phyloP scores from a whole-genome alignment of 2,329 filamentous ascomycete genomes.

The Aspergillus sp. region DNA sequence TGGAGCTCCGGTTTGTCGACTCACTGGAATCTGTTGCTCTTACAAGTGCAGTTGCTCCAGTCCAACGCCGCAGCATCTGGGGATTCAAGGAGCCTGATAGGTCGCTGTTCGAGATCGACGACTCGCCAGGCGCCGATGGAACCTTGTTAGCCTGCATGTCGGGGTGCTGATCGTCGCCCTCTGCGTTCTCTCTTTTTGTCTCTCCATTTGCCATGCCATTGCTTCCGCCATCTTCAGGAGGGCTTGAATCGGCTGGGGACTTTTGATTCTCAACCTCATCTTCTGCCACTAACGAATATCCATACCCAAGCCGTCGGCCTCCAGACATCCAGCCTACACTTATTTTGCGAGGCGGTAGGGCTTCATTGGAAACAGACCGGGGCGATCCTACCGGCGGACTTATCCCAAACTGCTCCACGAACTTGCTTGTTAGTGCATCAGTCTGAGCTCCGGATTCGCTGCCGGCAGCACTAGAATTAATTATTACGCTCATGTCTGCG shows the following conservation, averaged over 20 bases:
- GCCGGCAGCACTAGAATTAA: neutral
- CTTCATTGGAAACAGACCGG: slow-evolving; percentile 1
- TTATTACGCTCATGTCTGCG: no score
- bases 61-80: slow-evolving; percentile 9
- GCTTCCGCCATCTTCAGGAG: neutral
- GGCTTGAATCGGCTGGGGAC: neutral
- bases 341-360: slow-evolving; percentile 23
- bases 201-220: slow-evolving; percentile 1
- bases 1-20: slow-evolving; percentile 5
- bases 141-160: neutral
- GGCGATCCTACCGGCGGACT: slow-evolving; percentile 1
- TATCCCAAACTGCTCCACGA: slow-evolving; percentile 26
- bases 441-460: slow-evolving; percentile 1
- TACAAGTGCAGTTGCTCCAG: slow-evolving; percentile 5
- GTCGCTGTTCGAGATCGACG: slow-evolving; percentile 2
- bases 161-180: neutral
- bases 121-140: slow-evolving; percentile 2
- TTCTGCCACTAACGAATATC: slow-evolving; percentile 28
- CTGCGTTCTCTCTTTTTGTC: neutral
- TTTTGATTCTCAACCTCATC: slow-evolving; percentile 10
- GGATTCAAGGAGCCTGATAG: slow-evolving; percentile 10
- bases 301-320: slow-evolving; percentile 34
- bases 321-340: slow-evolving; percentile 39
- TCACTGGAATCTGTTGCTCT: slow-evolving; percentile 8
- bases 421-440: slow-evolving; percentile 21